These are phyloP conservation scores for Rhodotorula graminis DNA, from an alignment of 768 basidiomycete genomes.

Conservation along the genomic window DNA sequence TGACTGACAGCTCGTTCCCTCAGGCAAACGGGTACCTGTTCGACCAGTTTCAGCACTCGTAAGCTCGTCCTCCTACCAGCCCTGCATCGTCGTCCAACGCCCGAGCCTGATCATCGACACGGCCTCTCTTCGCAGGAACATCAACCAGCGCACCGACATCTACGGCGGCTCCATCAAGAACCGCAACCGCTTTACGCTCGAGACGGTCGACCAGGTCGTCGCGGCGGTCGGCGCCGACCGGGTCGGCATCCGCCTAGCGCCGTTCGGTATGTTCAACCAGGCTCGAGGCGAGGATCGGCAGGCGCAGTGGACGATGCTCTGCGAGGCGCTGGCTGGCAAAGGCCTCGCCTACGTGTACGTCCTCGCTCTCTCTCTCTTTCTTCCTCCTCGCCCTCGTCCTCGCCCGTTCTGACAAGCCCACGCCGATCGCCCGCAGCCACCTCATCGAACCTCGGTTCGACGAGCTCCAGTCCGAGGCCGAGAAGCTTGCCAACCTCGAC, in stretches of 20 bases:
- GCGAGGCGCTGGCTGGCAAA: conserved; percentile 34
- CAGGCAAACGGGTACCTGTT: conserved; percentile 30
- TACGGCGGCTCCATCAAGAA: conserved; percentile 67
- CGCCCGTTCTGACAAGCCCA: no score
- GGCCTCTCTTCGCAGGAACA: conserved; percentile 26
- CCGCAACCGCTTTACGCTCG: conserved; percentile 57
- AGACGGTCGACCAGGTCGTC: conserved; percentile 56
- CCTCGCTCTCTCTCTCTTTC: no score
- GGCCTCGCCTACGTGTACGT: conserved; percentile 43
- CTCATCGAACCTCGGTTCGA: conserved; percentile 45
- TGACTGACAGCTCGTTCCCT: neutral
- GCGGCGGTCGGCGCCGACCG: conserved; percentile 56
- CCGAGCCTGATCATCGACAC: neutral
- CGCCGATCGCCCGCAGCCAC: conserved; percentile 24
- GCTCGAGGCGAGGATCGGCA: conserved; percentile 35
- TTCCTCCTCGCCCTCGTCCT: neutral
- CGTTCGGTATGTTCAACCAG: conserved; percentile 44
- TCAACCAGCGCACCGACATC: conserved; percentile 47
- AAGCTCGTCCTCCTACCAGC: neutral
- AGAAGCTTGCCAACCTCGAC: conserved; percentile 39
- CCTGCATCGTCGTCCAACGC: neutral
- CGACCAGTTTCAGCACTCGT: conserved; percentile 40
- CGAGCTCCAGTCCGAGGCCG: conserved; percentile 40
- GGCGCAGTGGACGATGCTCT: conserved; percentile 43
- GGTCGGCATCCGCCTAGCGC: conserved; percentile 58